These are phyloP conservation scores for Coemansia sp. DNA, from an alignment of 192 early-diverging fungal species.

Conservation along the genomic window DNA sequence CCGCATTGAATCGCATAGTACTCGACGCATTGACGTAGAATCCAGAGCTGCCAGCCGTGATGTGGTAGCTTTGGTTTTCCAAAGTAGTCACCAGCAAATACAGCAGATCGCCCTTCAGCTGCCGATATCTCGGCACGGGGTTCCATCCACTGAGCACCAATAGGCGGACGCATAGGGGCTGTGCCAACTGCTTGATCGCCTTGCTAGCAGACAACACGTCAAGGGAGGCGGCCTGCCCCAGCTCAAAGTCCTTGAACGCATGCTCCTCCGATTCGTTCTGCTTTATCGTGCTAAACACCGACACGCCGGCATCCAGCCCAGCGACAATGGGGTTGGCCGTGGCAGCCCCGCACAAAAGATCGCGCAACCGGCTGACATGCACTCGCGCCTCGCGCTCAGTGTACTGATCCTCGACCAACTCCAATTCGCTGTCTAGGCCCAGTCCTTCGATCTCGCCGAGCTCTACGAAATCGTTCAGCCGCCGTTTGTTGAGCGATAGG, in stretches of 20 bases:
- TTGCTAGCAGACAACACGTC: slow-evolving; percentile 62
- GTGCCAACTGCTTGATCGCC: slow-evolving; percentile 54
- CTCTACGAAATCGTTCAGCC: slow-evolving; percentile 77
- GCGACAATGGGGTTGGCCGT: slow-evolving; percentile 39
- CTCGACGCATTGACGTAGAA: slow-evolving; percentile 90
- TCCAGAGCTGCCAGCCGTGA: slow-evolving; percentile 82
- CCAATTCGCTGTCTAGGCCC: slow-evolving; percentile 66
- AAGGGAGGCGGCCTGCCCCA: slow-evolving; percentile 18
- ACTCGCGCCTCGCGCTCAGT: slow-evolving; percentile 91
- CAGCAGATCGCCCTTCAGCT: slow-evolving; percentile 82
- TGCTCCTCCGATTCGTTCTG: slow-evolving; percentile 2
- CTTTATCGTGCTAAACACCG: slow-evolving; percentile 62
- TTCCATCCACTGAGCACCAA: slow-evolving; percentile 91
- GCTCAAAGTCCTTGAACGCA: slow-evolving; percentile 22
- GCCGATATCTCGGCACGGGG: slow-evolving; percentile 77
- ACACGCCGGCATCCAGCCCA: slow-evolving; percentile 74
- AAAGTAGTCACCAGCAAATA: slow-evolving; percentile 89
- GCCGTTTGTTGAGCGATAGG: slow-evolving; percentile 70
- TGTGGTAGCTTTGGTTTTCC: slow-evolving; percentile 79
- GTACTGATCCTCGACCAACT: slow-evolving; percentile 78
- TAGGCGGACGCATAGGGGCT: slow-evolving; percentile 70
- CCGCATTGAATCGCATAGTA: slow-evolving; percentile 66
- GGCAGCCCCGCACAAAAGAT: slow-evolving; percentile 76
- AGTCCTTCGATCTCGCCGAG: slow-evolving; percentile 68
- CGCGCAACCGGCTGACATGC: slow-evolving; percentile 87